Evolutionary conservation across 176 grass and related monocot genomes (phyloP), one percentile per base, ranked within the genome.

Genomic region (Pontederia paniculata): DNA sequence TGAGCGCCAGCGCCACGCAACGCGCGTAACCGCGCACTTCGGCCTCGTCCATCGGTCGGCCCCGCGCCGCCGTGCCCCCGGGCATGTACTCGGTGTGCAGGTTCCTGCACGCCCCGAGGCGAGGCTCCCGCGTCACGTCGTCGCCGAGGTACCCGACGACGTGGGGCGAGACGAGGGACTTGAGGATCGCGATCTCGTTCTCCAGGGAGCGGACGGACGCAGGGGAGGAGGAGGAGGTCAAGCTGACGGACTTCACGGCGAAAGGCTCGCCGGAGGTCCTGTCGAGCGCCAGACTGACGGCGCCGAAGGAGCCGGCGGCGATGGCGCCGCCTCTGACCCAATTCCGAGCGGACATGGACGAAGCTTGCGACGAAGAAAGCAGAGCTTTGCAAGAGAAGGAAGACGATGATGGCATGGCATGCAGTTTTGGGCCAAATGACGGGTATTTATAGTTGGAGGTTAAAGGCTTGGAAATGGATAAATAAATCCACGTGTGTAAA

Each of bases 161-260:
- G 53, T 82, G 76, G 2, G 94, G 87, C 46, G 94, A 93, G 84
- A 46, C 17, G 0, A 99, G 62, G 3, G 54, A 51, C 66, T 22
- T 74, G 18, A 99, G 47, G 76, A 99, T 84, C 58, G 62, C 55
- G 44, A 99, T 93, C 75, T 99, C 94, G 58, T 65, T 83, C 78
- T 99, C 87, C 5, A 99, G 71, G 44, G 80, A 82, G 57, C 72
- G 54, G 69, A 70, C 12, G 48, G 94, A 77, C 3, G 55, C 48
- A 12, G 70, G 56, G 22, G 76, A 31, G 22, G 76, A 31, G 22
- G 67, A 54, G 17, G 62, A 73, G 43, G 58, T 50, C 2, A 63
- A 55, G 31, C 76, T 60, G 21, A 93, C 83, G n/a, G 94, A 84
- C 76, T 99, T 99, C 15, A 99, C 94, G 19, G 94, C 94, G 63